phyloP scores from a whole-genome alignment of 441 rosid genomes.

The Geranium incanum region DNA sequence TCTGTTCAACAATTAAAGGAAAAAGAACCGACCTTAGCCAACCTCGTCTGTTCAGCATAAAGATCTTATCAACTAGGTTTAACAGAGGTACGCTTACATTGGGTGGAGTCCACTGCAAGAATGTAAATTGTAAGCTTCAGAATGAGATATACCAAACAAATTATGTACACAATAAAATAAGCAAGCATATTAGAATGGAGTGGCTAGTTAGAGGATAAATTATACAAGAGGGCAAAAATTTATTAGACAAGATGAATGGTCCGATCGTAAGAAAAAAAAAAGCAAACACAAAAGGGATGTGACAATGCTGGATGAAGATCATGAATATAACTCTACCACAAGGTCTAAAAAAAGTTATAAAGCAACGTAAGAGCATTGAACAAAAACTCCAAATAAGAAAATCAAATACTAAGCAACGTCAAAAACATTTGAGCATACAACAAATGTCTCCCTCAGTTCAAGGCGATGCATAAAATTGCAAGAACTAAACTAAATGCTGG shows the following conservation, averaged over 20 bases:
- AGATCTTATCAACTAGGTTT: constrained; percentile 93
- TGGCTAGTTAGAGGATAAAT: neutral
- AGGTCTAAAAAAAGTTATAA: neutral
- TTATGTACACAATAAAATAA: constrained; percentile 1
- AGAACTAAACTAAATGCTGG: constrained; percentile 15
- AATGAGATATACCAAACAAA: neutral
- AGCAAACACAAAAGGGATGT: neutral
- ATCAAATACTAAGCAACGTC: neutral
- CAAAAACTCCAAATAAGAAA: neutral
- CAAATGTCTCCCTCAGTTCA: constrained; percentile 8
- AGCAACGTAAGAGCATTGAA: neutral
- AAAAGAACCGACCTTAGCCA: constrained; percentile 73
- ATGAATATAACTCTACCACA: neutral
- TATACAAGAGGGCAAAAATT: neutral
- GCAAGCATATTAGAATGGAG: neutral
- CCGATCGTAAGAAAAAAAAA: neutral
- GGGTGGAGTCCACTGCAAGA: constrained; percentile 85
- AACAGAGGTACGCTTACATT: constrained; percentile 87
- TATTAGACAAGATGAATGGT: neutral
- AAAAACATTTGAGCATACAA: constrained; percentile 5
- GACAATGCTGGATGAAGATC: neutral
- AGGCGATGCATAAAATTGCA: constrained; percentile 12
- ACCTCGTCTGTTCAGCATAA: constrained; percentile 94
- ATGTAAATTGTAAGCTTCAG: constrained; percentile 12
- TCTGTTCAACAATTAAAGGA: neutral